phyloP scores from a whole-genome alignment of 2,329 filamentous ascomycete genomes.

The Fusarium duplospermum region DNA sequence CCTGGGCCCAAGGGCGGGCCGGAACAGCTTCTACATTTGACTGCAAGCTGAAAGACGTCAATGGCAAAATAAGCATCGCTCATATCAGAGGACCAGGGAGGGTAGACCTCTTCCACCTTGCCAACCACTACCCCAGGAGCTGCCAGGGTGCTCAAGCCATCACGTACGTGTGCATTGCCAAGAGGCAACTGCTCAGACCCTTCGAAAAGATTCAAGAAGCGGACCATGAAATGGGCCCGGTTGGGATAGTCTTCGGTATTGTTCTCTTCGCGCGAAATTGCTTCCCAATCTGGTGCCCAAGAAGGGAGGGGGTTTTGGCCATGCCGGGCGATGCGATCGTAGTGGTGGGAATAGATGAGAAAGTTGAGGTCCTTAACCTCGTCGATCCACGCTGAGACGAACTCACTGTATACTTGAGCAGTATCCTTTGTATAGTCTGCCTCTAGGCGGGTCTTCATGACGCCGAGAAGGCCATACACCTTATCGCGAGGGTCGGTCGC shows the following conservation, averaged over 20 bases:
- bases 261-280: background rate
- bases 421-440: background rate
- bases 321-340: background rate
- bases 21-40: background rate
- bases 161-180: background rate
- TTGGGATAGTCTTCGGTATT: no score
- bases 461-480: background rate
- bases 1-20: background rate
- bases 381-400: background rate
- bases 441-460: background rate
- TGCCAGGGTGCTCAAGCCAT: background rate
- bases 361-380: background rate
- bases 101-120: background rate
- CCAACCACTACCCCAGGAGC: background rate
- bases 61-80: background rate
- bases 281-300: background rate
- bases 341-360: background rate
- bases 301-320: background rate
- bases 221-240: no score
- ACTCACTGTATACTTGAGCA: background rate
- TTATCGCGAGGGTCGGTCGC: background rate
- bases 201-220: rapidly evolving
- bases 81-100: no score
- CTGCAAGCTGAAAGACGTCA: background rate
- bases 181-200: background rate